A percentile compares a stretch with the other conserved stretches of the same genome.
Conservation (phyloP, 257 asterid species). For the Petrea volubilis region DNA sequence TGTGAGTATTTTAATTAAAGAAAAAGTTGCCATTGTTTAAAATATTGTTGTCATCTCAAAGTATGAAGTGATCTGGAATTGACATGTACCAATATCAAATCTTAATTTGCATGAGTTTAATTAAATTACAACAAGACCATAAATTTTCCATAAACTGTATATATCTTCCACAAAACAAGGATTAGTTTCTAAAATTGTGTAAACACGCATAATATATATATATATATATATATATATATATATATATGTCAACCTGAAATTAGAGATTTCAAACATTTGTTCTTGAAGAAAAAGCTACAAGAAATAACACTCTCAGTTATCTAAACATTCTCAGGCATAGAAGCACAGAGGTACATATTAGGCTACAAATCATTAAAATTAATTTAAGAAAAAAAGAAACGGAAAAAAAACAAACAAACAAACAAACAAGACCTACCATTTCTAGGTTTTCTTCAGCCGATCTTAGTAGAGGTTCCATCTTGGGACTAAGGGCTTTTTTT, state of each 20-base stretch:
- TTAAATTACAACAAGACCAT: background rate
- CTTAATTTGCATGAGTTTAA: slow-evolving; percentile 20
- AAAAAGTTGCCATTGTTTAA: background rate
- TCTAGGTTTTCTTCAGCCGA: slow-evolving; percentile 53
- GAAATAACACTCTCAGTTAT: slow-evolving; percentile 30
- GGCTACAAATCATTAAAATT: slow-evolving; percentile 26
- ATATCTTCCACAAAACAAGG: background rate
- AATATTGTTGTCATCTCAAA: slow-evolving; percentile 18
- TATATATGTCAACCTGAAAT: background rate
- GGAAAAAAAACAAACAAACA: background rate
- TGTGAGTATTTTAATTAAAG: background rate
- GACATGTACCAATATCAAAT: background rate
- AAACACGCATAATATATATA: background rate
- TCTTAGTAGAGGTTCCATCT: slow-evolving; percentile 4
- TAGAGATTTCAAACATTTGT: slow-evolving; percentile 18
- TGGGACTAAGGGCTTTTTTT: background rate
- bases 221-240: background rate
- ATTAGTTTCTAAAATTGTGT: too few relatives aligned
- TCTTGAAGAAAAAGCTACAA: slow-evolving; percentile 23
- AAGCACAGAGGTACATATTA: slow-evolving; percentile 16
- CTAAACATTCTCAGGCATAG: slow-evolving; percentile 20
- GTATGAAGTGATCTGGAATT: background rate
- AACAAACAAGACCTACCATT: slow-evolving; percentile 36
- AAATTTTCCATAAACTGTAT: background rate
- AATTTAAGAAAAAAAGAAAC: background rate